Evolutionary conservation across 2,329 filamentous ascomycete genomes (phyloP), one percentile per base, ranked within the genome.

Genomic region (Cladobotryum mycophilum): DNA sequence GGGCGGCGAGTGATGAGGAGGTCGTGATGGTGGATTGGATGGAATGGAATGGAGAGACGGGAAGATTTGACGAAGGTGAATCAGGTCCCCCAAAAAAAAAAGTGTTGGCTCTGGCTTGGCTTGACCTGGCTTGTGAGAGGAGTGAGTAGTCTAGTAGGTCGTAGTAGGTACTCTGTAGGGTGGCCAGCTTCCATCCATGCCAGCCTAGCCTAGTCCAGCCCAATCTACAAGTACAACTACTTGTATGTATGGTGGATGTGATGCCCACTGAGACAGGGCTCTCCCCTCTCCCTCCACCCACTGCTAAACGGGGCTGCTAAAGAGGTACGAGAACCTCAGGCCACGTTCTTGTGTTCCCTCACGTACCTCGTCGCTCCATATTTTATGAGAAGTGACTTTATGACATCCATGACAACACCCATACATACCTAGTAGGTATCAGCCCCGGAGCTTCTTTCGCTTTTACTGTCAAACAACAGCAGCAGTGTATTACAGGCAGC

Each of bases 1-100:
- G 51, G 43, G 17, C 22, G 51, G 51, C 48, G 48, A 45, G 50
- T 55, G 50, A 56, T 54, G 55, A 51, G 54, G 25, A 51, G 48
- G 46, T 62, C 56, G 58, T 63, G 60, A 60, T 61, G 61, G 55
- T 59, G 58, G 60, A 61, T 61, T 57, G 43, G 34, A 30, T 30
- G 25, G 42, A 40, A 45, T 44, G 43, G 30, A 18, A 61, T 55
- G 47, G 45, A 53, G 44, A 51, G 43, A 45, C 33, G n/a, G 48
- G 25, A 63, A 62, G 60, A 65, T 65, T 64, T 62, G 60, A 58
- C 57, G 60, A 57, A 30, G 58, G 57, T 56, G 55, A 60, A 61
- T 59, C 60, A 55, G 56, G 38, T 33, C 40, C 37, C 51, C 51
- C 51, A 42, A 38, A 50, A 48, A 53, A 53, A 53, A 53, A 53